Percentiles rank a stretch among this genome's conserved stretches.
These are phyloP conservation scores for Cyclostephanos invisitatus DNA, from an alignment of 108 stramenopile genomes.

Conservation along the genomic window DNA sequence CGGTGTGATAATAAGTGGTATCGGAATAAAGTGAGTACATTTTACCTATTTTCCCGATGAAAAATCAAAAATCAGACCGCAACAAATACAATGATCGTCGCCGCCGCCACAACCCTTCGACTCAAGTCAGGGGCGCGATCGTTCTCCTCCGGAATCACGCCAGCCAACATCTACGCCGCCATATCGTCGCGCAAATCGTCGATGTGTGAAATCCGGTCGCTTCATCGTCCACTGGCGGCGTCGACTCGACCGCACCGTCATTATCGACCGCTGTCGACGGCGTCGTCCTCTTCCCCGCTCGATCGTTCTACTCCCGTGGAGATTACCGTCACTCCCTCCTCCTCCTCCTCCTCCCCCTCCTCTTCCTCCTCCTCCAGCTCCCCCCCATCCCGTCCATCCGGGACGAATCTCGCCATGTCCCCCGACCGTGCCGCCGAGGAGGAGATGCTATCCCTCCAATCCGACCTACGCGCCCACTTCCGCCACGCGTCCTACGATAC, in stretches of 20 bases:
- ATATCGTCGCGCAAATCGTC: neutral
- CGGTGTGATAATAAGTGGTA: too few relatives aligned
- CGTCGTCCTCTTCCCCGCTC: neutral
- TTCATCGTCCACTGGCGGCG: neutral
- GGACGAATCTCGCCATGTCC: neutral
- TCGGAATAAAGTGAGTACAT: too few relatives aligned
- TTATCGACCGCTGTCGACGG: too few relatives aligned
- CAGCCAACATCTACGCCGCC: neutral
- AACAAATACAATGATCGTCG: neutral
- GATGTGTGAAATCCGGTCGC: too few relatives aligned
- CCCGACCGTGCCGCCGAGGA: slow-evolving; percentile 69
- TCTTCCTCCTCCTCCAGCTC: slow-evolving; percentile 3
- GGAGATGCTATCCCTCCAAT: slow-evolving; percentile 63
- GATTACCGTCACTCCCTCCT: neutral
- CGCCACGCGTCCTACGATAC: slow-evolving; percentile 61
- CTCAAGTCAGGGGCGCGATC: neutral
- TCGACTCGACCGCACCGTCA: too few relatives aligned
- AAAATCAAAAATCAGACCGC: too few relatives aligned
- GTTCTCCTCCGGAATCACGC: neutral
- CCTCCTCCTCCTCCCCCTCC: neutral
- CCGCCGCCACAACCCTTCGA: neutral
- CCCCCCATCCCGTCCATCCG: neutral
- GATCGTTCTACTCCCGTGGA: neutral
- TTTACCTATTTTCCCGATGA: too few relatives aligned
- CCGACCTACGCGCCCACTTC: slow-evolving; percentile 54